phyloP scores from a whole-genome alignment of 2,329 filamentous ascomycete genomes.

The Calonectria honghensis region DNA sequence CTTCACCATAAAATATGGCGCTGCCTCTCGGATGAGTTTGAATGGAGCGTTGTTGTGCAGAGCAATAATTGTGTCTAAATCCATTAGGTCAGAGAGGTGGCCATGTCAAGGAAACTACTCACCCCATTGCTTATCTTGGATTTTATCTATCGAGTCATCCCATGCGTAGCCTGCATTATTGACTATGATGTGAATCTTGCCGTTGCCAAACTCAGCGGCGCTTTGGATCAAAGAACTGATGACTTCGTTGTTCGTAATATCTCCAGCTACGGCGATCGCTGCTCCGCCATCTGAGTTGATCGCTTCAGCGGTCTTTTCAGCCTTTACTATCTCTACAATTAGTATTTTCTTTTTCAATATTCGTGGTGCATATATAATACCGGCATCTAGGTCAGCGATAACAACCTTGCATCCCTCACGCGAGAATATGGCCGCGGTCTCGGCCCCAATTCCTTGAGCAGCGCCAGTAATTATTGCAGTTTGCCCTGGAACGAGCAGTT shows the following conservation, averaged over 20 bases:
- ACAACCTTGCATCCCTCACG: slow-evolving; percentile 37
- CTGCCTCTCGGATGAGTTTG: slow-evolving; percentile 85
- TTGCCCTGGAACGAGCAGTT: slow-evolving; percentile 13
- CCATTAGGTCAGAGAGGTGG: background rate
- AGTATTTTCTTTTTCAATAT: background rate
- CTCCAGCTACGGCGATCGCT: slow-evolving; percentile 33
- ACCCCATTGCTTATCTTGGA: slow-evolving; percentile 89
- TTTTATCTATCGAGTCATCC: slow-evolving; percentile 95
- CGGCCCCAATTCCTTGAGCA: slow-evolving; percentile 38
- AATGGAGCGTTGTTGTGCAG: slow-evolving; percentile 92
- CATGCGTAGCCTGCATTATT: slow-evolving; percentile 59
- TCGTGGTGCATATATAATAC: background rate
- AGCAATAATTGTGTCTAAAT: slow-evolving; percentile 83
- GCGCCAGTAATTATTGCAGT: slow-evolving; percentile 38
- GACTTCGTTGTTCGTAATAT: slow-evolving; percentile 35
- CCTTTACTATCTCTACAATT: slow-evolving; percentile 5
- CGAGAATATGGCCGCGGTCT: slow-evolving; percentile 30
- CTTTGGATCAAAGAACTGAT: slow-evolving; percentile 30
- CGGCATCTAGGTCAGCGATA: slow-evolving; percentile 33
- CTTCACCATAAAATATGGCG: slow-evolving; percentile 90
- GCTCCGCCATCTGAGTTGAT: slow-evolving; percentile 32
- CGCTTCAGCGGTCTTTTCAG: slow-evolving; percentile 29
- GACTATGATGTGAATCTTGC: slow-evolving; percentile 40
- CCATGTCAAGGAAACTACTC: background rate
- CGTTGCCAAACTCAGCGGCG: slow-evolving; percentile 31